phyloP scores from a whole-genome alignment of 2,329 filamentous ascomycete genomes.

The Aspergillus sp. region DNA sequence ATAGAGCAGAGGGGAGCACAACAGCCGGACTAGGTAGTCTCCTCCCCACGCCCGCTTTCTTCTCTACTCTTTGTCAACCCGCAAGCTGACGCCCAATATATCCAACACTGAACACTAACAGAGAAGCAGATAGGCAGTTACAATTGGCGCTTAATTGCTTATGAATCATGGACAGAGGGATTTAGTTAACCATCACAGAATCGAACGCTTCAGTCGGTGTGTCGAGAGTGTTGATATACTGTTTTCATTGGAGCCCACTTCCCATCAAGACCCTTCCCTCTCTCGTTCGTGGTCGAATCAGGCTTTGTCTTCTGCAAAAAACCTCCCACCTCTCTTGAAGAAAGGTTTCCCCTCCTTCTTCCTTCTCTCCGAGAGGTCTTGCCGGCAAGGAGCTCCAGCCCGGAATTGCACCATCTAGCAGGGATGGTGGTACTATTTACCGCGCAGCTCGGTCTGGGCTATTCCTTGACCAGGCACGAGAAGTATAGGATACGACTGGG shows the following conservation, averaged over 20 bases:
- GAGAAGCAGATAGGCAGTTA: neutral
- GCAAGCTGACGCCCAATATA: neutral
- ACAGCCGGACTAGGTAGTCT: neutral
- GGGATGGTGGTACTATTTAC: neutral
- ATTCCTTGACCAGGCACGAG: neutral
- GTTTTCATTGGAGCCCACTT: constrained; percentile 14
- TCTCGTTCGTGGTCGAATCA: constrained; percentile 12
- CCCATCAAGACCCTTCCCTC: constrained; percentile 6
- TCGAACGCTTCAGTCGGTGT: constrained; percentile 2
- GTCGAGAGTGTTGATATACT: constrained; percentile 4
- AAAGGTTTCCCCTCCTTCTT: neutral
- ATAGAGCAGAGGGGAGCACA: neutral
- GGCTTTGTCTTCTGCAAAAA: constrained; percentile 2
- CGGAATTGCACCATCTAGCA: neutral
- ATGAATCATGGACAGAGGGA: constrained; percentile 1
- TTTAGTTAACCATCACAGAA: neutral
- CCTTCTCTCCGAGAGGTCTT: neutral
- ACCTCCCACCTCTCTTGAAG: neutral
- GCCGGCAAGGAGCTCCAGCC: neutral
- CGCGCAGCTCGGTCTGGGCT: neutral
- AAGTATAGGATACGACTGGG: neutral
- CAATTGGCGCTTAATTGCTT: neutral
- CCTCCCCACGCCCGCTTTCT: neutral
- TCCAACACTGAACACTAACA: neutral
- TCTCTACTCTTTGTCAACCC: neutral